phyloP scores from a whole-genome alignment of 2,329 filamentous ascomycete genomes.

The Aspergillus carbonarius region DNA sequence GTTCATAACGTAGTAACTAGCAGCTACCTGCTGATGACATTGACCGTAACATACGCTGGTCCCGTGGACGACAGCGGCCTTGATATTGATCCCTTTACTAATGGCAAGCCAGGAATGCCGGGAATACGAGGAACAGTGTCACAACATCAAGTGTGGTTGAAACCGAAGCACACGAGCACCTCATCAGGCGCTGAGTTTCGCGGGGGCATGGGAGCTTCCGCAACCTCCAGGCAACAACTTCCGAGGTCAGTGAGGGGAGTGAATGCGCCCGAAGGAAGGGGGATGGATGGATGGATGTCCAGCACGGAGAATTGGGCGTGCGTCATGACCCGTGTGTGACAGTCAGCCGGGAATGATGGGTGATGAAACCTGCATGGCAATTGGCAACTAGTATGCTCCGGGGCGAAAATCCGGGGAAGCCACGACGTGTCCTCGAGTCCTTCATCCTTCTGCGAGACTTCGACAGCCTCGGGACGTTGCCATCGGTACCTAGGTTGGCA shows the following conservation, averaged over 20 bases:
- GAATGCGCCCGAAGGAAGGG: background rate
- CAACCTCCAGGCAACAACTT: background rate
- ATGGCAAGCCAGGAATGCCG: background rate
- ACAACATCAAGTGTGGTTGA: background rate
- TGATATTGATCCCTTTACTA: background rate
- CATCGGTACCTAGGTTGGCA: background rate
- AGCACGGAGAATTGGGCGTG: background rate
- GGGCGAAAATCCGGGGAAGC: constrained; percentile 17
- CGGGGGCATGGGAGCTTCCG: background rate
- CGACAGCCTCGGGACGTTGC: background rate
- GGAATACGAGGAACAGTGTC: background rate
- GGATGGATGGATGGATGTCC: no score
- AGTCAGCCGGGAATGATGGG: background rate
- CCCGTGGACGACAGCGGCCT: background rate
- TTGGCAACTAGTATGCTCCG: constrained; percentile 2
- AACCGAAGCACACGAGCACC: background rate
- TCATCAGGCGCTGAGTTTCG: background rate
- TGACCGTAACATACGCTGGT: background rate
- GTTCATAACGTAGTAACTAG: no score
- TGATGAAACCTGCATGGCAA: constrained; percentile 9
- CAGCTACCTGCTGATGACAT: no score
- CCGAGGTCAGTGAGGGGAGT: background rate
- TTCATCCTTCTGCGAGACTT: background rate
- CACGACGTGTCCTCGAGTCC: background rate
- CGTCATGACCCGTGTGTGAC: background rate